These are phyloP conservation scores for Pharus latifolius DNA, from an alignment of 176 grass and related monocot species.

Conservation along the genomic window DNA sequence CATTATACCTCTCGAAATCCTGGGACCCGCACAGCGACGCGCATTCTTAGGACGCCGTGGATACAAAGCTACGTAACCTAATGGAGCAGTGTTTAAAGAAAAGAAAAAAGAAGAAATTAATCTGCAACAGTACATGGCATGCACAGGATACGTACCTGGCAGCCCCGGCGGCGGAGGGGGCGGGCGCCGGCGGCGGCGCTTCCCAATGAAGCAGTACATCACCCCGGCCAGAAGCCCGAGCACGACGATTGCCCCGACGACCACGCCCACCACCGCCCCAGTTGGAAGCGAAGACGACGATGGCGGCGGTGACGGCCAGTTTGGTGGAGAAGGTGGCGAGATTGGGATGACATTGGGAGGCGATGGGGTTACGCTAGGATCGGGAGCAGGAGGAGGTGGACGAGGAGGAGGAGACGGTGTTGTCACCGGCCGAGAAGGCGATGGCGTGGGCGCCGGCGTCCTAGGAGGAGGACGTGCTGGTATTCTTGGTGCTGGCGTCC, in stretches of 20 bases:
- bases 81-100: too few species aligned
- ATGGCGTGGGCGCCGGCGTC: neutral
- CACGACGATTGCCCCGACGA: neutral
- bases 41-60: too few species aligned
- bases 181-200: neutral
- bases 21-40: too few species aligned
- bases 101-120: too few species aligned
- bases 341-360: neutral
- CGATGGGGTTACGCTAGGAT: neutral
- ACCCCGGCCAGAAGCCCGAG: constrained; percentile 24
- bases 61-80: too few species aligned
- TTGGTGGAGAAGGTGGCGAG: neutral
- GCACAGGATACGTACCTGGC: constrained; percentile 22
- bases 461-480: neutral
- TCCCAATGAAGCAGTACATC: constrained; percentile 14
- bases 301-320: neutral
- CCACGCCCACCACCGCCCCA: constrained; percentile 12
- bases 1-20: too few species aligned
- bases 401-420: neutral
- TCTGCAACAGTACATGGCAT: too few species aligned
- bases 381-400: neutral
- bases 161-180: neutral
- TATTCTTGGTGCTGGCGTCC: neutral
- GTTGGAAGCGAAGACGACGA: neutral
- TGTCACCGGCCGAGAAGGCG: neutral